phyloP scores from a whole-genome alignment of 1,139 yeast genomes.

The Taphrina betulina region DNA sequence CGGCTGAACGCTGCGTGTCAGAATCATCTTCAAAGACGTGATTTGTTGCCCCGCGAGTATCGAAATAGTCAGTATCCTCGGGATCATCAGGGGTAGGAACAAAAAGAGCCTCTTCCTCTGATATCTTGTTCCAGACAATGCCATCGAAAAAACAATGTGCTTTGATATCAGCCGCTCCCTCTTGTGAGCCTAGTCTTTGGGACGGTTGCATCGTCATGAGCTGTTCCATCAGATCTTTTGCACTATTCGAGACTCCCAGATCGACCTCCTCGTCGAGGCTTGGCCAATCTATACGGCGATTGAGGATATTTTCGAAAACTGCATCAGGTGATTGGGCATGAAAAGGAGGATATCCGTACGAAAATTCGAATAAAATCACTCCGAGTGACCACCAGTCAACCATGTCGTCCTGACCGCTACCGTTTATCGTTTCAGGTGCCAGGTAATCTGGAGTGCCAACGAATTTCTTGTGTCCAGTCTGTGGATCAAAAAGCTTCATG shows the following conservation, averaged over 20 bases:
- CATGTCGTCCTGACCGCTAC: constrained; percentile 77
- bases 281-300: constrained; percentile 84
- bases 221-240: constrained; percentile 67
- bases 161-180: constrained; percentile 77
- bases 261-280: constrained; percentile 48
- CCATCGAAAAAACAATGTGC: constrained; percentile 71
- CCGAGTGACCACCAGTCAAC: constrained; percentile 99
- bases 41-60: constrained; percentile 77
- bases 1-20: constrained; percentile 33
- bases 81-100: constrained; percentile 79
- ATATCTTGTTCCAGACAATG: constrained; percentile 72
- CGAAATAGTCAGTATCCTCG: constrained; percentile 89
- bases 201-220: constrained; percentile 64
- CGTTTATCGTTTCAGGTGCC: constrained; percentile 93
- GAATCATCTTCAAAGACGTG: constrained; percentile 48
- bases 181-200: constrained; percentile 62
- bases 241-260: constrained; percentile 57
- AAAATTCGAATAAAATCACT: constrained; percentile 86
- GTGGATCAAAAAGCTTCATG: constrained; percentile 72
- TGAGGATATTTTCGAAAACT: constrained; percentile 78
- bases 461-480: constrained; percentile 57
- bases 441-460: constrained; percentile 98
- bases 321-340: constrained; percentile 76
- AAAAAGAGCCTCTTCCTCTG: constrained; percentile 75
- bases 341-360: constrained; percentile 94